Evolutionary conservation across 371 early-diverging fungal species (phyloP).

Genomic region (Rhizopus microsporus): DNA sequence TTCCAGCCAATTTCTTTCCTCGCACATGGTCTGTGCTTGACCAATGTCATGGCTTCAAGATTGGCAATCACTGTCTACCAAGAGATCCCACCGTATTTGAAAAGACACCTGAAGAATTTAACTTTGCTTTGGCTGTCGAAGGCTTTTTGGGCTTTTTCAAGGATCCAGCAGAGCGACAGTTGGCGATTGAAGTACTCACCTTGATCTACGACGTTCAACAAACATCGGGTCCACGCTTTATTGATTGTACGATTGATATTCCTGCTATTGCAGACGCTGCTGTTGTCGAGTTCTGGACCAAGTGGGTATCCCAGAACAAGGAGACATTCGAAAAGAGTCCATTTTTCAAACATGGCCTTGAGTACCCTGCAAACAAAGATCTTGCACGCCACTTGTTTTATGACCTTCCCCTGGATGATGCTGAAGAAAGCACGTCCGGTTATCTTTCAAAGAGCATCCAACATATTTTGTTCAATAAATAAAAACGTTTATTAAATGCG

Average conservation of each 20-base stretch:
- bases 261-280: conserved; percentile 67
- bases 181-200: conserved; percentile 73
- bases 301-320: conserved; percentile 59
- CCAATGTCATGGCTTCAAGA: conserved; percentile 55
- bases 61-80: conserved; percentile 62
- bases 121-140: conserved; percentile 79
- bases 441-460: conserved; percentile 48
- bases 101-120: conserved; percentile 84
- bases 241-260: conserved; percentile 59
- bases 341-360: conserved; percentile 32
- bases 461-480: conserved; percentile 2
- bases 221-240: conserved; percentile 61
- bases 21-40: conserved; percentile 75
- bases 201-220: conserved; percentile 66
- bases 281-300: conserved; percentile 66
- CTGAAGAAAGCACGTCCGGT: conserved; percentile 65
- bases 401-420: conserved; percentile 73
- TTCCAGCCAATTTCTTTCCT: conserved; percentile 78
- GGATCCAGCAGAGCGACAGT: conserved; percentile 87
- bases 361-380: conserved; percentile 63
- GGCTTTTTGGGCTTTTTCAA: conserved; percentile 64
- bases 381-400: conserved; percentile 76
- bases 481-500: conserved; percentile 10
- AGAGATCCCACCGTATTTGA: conserved; percentile 85
- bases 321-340: conserved; percentile 25